Percentiles rank a stretch among this genome's conserved stretches.
These are phyloP conservation scores for Gaertneriomyces sp. DNA, from an alignment of 192 early-diverging fungal species.

Conservation along the genomic window DNA sequence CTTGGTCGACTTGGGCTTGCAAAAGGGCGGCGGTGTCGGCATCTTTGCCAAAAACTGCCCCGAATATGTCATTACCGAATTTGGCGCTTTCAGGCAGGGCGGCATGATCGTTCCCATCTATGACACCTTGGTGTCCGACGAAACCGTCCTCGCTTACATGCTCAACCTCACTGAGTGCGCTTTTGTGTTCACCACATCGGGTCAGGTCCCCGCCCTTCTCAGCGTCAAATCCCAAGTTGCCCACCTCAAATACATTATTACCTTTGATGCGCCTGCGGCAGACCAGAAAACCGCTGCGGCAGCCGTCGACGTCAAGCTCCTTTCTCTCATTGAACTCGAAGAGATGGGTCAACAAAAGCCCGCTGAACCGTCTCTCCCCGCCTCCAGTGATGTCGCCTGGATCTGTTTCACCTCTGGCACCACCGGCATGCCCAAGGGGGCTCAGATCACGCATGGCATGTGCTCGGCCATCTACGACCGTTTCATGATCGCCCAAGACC, in stretches of 20 bases:
- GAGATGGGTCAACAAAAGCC: conserved; percentile 48
- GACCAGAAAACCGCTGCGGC: conserved; percentile 22
- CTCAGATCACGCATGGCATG: conserved; percentile 75
- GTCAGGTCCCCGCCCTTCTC: conserved; percentile 43
- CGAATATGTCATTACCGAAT: conserved; percentile 73
- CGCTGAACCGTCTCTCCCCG: conserved; percentile 45
- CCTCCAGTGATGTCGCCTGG: conserved; percentile 65
- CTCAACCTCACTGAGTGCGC: conserved; percentile 69
- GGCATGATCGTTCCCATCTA: conserved; percentile 78
- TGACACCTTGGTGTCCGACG: conserved; percentile 67
- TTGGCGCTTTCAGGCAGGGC: conserved; percentile 60
- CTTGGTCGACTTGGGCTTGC: conserved; percentile 13
- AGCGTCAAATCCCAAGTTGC: conserved; percentile 60
- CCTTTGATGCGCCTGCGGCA: conserved; percentile 57
- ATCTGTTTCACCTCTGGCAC: conserved; percentile 86
- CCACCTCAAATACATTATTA: conserved; percentile 67
- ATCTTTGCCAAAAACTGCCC: conserved; percentile 74
- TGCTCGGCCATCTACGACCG: conserved; percentile 46
- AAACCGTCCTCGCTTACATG: conserved; percentile 62
- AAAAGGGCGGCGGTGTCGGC: conserved; percentile 39
- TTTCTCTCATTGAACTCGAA: conserved; percentile 62
- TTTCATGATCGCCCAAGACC: not conserved
- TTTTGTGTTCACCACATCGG: conserved; percentile 52
- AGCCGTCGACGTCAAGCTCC: conserved; percentile 28
- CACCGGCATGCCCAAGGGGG: conserved; percentile 65